phyloP scores from a whole-genome alignment of 2,329 filamentous ascomycete species.

The Mariannaea sp. region DNA sequence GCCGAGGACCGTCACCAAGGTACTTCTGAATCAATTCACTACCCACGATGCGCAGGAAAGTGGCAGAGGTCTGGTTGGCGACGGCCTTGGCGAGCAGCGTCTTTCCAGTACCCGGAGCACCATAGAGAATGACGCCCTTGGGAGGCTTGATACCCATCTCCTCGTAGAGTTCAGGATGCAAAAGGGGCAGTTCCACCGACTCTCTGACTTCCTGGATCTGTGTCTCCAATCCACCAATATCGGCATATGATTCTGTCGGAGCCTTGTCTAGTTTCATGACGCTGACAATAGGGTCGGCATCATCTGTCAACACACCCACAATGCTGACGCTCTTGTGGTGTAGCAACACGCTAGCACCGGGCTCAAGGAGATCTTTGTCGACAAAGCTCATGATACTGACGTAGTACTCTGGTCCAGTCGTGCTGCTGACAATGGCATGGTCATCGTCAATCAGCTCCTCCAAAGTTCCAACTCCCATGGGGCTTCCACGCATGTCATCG shows the following conservation, averaged over 20 bases:
- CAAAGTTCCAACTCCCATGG: conserved; percentile 96
- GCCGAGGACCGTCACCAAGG: conserved; percentile 89
- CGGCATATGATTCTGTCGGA: conserved; percentile 95
- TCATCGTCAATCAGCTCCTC: conserved; percentile 99
- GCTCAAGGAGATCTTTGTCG: conserved; percentile 96
- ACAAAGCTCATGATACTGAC: conserved; percentile 99
- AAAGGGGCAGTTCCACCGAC: conserved; percentile 90
- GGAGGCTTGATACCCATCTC: conserved; percentile 99
- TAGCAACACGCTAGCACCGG: conserved; percentile 90
- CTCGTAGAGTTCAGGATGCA: conserved; percentile 97
- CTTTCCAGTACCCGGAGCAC: conserved; percentile 95
- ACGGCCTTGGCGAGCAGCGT: conserved; percentile 95
- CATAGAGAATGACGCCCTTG: conserved; percentile 98
- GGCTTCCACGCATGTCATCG: conserved; percentile 97
- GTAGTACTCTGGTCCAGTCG: conserved; percentile 97
- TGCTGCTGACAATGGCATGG: conserved; percentile 97
- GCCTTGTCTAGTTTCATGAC: conserved; percentile 99
- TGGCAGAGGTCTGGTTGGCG: conserved; percentile 98
- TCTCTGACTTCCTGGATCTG: conserved; percentile 98
- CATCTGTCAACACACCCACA: conserved; percentile 94
- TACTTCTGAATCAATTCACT: conserved; percentile 99
- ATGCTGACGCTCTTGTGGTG: conserved; percentile 99
- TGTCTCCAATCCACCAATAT: conserved; percentile 92
- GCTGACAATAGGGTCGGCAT: conserved; percentile 91
- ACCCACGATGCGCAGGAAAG: conserved; percentile 95